Evolutionary conservation across 2,329 filamentous ascomycete species (phyloP).

Genomic region (Colletotrichum coccodes): DNA sequence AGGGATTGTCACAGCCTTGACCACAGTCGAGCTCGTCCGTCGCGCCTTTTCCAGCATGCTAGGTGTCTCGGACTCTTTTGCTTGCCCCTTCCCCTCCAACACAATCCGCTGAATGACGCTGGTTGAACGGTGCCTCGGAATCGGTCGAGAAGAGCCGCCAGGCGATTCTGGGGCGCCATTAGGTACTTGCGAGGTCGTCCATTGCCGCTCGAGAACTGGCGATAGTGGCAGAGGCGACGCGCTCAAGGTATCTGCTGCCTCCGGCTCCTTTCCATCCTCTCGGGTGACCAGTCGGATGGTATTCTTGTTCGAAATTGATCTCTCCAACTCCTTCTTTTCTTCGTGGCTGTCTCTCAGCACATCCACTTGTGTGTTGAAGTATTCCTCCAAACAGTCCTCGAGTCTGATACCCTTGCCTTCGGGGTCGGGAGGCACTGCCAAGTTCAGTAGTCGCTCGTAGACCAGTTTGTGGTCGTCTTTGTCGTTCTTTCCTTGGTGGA

Average conservation of each 20-base stretch:
- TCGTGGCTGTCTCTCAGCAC: slow-evolving; percentile 78
- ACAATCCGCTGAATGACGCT: slow-evolving; percentile 72
- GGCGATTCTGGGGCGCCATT: slow-evolving; percentile 34
- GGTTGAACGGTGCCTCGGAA: slow-evolving; percentile 58
- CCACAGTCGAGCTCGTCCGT: slow-evolving; percentile 59
- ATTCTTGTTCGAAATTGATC: slow-evolving; percentile 40
- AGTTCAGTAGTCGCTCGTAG: slow-evolving; percentile 88
- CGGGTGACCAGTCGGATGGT: slow-evolving; percentile 47
- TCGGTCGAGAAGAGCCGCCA: slow-evolving; percentile 44
- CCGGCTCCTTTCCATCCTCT: slow-evolving; percentile 39
- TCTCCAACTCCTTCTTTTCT: slow-evolving; percentile 56
- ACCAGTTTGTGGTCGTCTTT: slow-evolving; percentile 94
- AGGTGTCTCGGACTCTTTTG: slow-evolving; percentile 52
- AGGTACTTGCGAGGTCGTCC: slow-evolving; percentile 10
- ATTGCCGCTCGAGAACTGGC: slow-evolving; percentile 36
- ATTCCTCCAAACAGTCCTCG: slow-evolving; percentile 91
- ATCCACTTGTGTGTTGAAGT: slow-evolving; percentile 94
- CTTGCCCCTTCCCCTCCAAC: slow-evolving; percentile 60
- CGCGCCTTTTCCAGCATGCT: slow-evolving; percentile 54
- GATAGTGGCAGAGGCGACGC: slow-evolving; percentile 44
- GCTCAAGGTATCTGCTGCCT: slow-evolving; percentile 45
- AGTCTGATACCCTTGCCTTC: slow-evolving; percentile 79
- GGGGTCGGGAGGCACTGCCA: slow-evolving; percentile 84
- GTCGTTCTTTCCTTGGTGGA: slow-evolving; percentile 87
- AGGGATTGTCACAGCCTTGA: slow-evolving; percentile 91